Evolutionary conservation across 495 filamentous ascomycete genomes (phyloP).

Genomic region (Penicillium salamii): DNA sequence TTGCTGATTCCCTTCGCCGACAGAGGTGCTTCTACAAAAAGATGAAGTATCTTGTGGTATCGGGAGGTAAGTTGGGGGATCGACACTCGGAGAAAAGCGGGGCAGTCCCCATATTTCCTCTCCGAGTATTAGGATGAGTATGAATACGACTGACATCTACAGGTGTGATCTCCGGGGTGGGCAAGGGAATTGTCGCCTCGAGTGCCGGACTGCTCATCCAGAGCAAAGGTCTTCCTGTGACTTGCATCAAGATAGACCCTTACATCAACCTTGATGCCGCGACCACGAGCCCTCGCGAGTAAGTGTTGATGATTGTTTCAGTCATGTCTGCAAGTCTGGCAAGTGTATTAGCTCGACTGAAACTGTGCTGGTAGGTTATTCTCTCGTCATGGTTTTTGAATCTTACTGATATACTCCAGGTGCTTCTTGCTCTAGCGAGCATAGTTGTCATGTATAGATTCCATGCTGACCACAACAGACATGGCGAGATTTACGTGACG

Average conservation of each 20-base stretch:
- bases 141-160: not conserved
- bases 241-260: conserved; percentile 59
- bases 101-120: not conserved
- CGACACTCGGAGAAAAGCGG: not conserved
- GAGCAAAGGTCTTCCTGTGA: conserved; percentile 68
- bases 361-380: too few species aligned
- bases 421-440: too few species aligned
- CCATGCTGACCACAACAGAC: conserved; percentile 32
- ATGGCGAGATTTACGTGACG: conserved; percentile 69
- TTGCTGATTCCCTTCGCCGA: too few species aligned
- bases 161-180: conserved; percentile 74
- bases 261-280: conserved; percentile 65
- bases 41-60: conserved; percentile 1
- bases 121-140: too few species aligned
- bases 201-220: conserved; percentile 66
- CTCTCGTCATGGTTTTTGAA: too few species aligned
- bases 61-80: not conserved
- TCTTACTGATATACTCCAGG: too few species aligned
- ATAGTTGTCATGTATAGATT: too few species aligned
- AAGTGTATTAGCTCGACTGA: too few species aligned
- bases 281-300: conserved; percentile 70
- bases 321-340: not conserved
- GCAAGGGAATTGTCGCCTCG: conserved; percentile 72
- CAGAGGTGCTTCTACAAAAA: too few species aligned
- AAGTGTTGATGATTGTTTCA: conserved; percentile 17